Percentiles rank a stretch among this genome's conserved stretches.
Conservation (phyloP, 176 grass and related monocot species). For the Guadua angustifolia region DNA sequence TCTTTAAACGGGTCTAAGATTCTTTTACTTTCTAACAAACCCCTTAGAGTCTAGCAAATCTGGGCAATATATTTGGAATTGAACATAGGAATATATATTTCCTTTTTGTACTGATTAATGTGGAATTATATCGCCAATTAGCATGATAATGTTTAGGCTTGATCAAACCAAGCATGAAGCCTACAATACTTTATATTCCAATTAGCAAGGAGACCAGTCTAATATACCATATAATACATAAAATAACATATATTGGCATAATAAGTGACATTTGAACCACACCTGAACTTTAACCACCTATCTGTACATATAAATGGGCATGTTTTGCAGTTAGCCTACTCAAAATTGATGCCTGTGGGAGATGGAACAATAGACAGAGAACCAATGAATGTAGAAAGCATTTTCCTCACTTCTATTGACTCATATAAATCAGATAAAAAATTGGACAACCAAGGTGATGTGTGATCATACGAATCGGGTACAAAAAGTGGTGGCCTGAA, state of each 20-base stretch:
- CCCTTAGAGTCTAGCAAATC: background rate
- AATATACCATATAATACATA: background rate
- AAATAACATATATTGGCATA: background rate
- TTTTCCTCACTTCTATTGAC: constrained; percentile 7
- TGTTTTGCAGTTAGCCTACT: background rate
- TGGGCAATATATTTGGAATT: background rate
- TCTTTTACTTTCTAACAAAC: background rate
- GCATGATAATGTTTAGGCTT: background rate
- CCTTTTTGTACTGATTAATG: background rate
- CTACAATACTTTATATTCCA: background rate
- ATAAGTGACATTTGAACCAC: background rate
- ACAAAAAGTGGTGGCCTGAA: constrained; percentile 17
- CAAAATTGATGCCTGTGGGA: constrained; percentile 1
- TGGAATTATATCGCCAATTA: background rate
- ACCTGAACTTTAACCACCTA: background rate
- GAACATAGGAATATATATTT: background rate
- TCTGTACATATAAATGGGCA: background rate
- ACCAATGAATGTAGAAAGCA: constrained; percentile 3
- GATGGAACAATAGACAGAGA: constrained; percentile 16
- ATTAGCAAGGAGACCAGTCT: background rate
- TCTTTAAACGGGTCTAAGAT: background rate
- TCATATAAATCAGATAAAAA: background rate
- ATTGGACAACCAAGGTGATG: background rate
- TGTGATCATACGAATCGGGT: background rate
- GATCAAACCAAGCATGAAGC: constrained; percentile 26